These are phyloP conservation scores for Penicillium tannophilum DNA, from an alignment of 495 filamentous ascomycete species.

Conservation along the genomic window DNA sequence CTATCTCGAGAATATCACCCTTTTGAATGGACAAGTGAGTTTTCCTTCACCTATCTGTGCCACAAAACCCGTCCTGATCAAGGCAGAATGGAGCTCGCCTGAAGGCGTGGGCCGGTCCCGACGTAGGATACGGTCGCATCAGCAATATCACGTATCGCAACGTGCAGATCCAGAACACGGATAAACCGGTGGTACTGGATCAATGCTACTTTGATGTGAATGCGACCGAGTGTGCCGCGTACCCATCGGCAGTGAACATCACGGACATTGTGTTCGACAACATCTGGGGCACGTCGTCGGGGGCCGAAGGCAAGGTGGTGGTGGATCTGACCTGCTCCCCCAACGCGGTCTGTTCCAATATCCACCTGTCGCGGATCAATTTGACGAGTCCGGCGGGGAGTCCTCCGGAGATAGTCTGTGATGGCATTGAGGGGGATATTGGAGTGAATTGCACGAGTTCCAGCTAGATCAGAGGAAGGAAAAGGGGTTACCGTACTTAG, in stretches of 20 bases:
- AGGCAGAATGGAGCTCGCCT: conserved; percentile 56
- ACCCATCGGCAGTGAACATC: conserved; percentile 57
- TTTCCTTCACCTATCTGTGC: no score
- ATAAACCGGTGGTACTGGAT: conserved; percentile 55
- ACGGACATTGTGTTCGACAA: conserved; percentile 58
- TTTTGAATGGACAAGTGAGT: conserved; percentile 52
- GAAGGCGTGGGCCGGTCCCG: conserved; percentile 56
- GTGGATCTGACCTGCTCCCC: conserved; percentile 55
- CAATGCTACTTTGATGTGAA: conserved; percentile 62
- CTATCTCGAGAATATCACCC: conserved; percentile 57
- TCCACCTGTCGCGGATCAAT: conserved; percentile 53
- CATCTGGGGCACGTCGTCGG: conserved; percentile 55
- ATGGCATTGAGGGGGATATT: conserved; percentile 53
- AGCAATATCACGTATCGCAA: conserved; percentile 62
- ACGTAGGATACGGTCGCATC: conserved; percentile 58
- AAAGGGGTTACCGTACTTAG: neutral
- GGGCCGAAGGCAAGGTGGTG: conserved; percentile 49
- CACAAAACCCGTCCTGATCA: neutral
- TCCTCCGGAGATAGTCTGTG: conserved; percentile 50
- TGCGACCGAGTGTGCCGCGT: conserved; percentile 45
- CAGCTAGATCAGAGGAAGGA: conserved; percentile 2
- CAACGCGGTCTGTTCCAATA: conserved; percentile 55
- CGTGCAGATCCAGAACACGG: conserved; percentile 57
- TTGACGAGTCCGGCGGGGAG: conserved; percentile 50
- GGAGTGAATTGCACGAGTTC: conserved; percentile 44